Evolutionary conservation across 164 flowering plant genomes (phyloP).

Genomic region (Cinnamomum micranthum): DNA sequence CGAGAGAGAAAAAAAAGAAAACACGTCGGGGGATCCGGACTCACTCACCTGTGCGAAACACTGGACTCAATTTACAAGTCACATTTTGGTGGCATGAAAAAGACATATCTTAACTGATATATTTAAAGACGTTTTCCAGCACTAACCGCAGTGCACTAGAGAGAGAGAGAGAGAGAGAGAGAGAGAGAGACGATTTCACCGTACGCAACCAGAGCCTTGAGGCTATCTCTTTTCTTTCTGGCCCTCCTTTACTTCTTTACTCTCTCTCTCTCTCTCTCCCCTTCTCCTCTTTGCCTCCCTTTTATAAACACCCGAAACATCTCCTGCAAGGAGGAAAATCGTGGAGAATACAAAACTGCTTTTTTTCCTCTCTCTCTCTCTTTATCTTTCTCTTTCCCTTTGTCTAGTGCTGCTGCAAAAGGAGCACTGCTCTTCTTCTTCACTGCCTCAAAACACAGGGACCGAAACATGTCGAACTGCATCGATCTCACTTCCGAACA

Average conservation of each 20-base stretch:
- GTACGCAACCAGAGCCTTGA: too few species aligned
- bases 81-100: too few species aligned
- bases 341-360: neutral
- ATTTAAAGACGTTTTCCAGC: too few species aligned
- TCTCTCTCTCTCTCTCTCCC: slow-evolving; percentile 3
- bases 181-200: too few species aligned
- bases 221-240: neutral
- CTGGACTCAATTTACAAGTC: too few species aligned
- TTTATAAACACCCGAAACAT: neutral
- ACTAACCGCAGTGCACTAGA: too few species aligned
- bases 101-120: too few species aligned
- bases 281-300: neutral
- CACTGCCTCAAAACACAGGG: neutral
- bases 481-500: slow-evolving; percentile 69
- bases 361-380: neutral
- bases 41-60: too few species aligned
- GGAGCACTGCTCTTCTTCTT: neutral
- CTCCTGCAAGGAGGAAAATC: neutral
- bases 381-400: neutral
- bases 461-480: slow-evolving; percentile 32
- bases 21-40: too few species aligned
- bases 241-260: neutral
- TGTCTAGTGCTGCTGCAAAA: neutral
- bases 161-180: too few species aligned
- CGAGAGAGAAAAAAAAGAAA: too few species aligned